Percentiles rank a stretch among this genome's conserved stretches.
Conservation (phyloP, 2,329 filamentous ascomycete species). For the Celoporthe dispersa region DNA sequence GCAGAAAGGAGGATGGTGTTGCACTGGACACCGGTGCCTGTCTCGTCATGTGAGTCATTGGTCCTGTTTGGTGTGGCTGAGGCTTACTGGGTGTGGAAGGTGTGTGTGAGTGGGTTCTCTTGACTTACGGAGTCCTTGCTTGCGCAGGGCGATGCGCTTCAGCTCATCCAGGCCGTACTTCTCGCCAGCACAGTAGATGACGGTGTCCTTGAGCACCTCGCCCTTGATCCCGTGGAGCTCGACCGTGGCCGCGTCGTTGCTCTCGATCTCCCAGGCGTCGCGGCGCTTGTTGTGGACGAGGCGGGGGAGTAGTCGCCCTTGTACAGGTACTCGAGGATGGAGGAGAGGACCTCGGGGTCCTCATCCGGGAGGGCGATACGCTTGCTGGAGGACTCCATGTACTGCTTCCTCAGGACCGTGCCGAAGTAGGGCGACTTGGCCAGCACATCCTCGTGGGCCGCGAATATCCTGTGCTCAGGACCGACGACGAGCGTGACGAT, state of each 20-base stretch:
- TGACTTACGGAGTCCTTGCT: constrained; percentile 78
- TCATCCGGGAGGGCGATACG: constrained; percentile 82
- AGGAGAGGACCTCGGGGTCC: constrained; percentile 88
- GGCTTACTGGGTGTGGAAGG: not conserved
- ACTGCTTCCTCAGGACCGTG: constrained; percentile 64
- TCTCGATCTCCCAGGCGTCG: constrained; percentile 81
- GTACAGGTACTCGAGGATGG: constrained; percentile 88
- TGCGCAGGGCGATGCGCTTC: constrained; percentile 81
- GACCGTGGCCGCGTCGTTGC: constrained; percentile 65
- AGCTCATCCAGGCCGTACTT: constrained; percentile 83
- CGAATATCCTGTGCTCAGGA: constrained; percentile 82
- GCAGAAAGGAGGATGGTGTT: constrained; percentile 84
- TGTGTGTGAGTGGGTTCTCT: not conserved
- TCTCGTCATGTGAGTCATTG: constrained; percentile 24
- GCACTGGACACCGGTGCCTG: constrained; percentile 78
- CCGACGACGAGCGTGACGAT: constrained; percentile 83
- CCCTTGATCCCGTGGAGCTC: constrained; percentile 68
- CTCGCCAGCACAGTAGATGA: constrained; percentile 88
- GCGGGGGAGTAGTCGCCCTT: constrained; percentile 92
- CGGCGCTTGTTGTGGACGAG: constrained; percentile 81
- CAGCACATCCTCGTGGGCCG: constrained; percentile 86
- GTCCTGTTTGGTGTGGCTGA: constrained; percentile 15
- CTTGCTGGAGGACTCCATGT: constrained; percentile 65
- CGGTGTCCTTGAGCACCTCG: constrained; percentile 82
- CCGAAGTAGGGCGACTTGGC: constrained; percentile 79